phyloP scores from a whole-genome alignment of 768 basidiomycete genomes.

The Macrocybe gigantea region DNA sequence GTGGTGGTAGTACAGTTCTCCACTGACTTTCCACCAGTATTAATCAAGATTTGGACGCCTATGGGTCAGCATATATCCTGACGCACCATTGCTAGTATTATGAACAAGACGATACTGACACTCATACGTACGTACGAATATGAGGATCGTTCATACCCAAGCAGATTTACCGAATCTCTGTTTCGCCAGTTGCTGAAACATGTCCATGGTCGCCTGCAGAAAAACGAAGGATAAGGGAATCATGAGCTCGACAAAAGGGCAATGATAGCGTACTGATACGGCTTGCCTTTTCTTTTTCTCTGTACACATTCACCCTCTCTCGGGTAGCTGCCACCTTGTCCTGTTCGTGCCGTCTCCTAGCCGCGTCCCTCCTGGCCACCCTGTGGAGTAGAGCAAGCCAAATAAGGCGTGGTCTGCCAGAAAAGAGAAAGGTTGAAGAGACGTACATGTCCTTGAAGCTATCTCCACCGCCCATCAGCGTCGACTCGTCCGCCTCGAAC shows the following conservation, averaged over 20 bases:
- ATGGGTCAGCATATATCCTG: no score
- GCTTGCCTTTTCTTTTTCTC: conserved; percentile 69
- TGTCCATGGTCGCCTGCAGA: conserved; percentile 82
- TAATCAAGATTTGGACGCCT: no score
- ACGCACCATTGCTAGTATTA: no score
- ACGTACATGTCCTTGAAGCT: conserved; percentile 76
- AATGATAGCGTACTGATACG: background rate
- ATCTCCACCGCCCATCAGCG: conserved; percentile 77
- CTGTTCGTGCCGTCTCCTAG: conserved; percentile 55
- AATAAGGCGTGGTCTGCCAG: background rate
- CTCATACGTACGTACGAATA: no score
- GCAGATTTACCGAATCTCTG: conserved; percentile 65
- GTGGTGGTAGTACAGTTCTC: no score
- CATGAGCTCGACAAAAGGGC: background rate
- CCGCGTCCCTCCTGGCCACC: conserved; percentile 68
- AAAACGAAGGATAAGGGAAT: background rate
- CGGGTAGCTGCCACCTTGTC: conserved; percentile 46
- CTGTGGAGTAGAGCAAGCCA: conserved; percentile 30
- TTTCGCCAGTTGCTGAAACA: conserved; percentile 92
- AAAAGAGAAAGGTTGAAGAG: conserved; percentile 3
- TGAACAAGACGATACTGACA: no score
- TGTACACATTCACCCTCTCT: conserved; percentile 58
- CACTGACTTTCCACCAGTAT: no score
- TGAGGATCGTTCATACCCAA: background rate
- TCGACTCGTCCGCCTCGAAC: conserved; percentile 71